Evolutionary conservation across 1,284 basidiomycete genomes (phyloP).

Genomic region (Athelia psychrophila): DNA sequence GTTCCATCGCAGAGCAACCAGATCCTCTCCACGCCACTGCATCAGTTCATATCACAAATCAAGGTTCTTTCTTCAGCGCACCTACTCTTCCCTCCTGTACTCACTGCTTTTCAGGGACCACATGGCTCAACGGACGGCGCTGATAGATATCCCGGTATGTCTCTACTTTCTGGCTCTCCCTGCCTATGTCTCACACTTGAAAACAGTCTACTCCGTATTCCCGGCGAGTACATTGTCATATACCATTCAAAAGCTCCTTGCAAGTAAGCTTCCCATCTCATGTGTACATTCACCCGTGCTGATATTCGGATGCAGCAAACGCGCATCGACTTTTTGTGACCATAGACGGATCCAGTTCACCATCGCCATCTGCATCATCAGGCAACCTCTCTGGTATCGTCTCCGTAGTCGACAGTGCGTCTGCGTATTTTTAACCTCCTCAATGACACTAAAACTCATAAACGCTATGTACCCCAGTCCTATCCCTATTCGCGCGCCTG

Average conservation of each 20-base stretch:
- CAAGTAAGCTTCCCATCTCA: conserved; percentile 48
- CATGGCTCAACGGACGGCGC: conserved; percentile 69
- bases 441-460: background rate
- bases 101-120: conserved; percentile 41
- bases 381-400: conserved; percentile 68
- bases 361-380: conserved; percentile 41
- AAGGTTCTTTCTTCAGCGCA: conserved; percentile 52
- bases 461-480: conserved; percentile 55
- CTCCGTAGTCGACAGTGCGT: conserved; percentile 75
- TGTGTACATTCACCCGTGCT: conserved; percentile 2
- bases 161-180: background rate
- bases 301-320: conserved; percentile 46
- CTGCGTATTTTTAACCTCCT: conserved; percentile 5
- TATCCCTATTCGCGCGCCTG: conserved; percentile 69
- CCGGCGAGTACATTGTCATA: conserved; percentile 60
- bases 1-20: conserved; percentile 75
- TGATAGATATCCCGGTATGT: conserved; percentile 69
- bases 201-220: conserved; percentile 68
- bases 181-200: background rate
- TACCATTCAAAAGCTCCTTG: conserved; percentile 73
- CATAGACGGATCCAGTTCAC: conserved; percentile 44
- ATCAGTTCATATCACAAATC: conserved; percentile 65
- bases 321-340: conserved; percentile 77
- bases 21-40: conserved; percentile 59
- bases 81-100: background rate